phyloP scores from a whole-genome alignment of 2,329 filamentous ascomycete genomes.

The Zasmidium angulare region DNA sequence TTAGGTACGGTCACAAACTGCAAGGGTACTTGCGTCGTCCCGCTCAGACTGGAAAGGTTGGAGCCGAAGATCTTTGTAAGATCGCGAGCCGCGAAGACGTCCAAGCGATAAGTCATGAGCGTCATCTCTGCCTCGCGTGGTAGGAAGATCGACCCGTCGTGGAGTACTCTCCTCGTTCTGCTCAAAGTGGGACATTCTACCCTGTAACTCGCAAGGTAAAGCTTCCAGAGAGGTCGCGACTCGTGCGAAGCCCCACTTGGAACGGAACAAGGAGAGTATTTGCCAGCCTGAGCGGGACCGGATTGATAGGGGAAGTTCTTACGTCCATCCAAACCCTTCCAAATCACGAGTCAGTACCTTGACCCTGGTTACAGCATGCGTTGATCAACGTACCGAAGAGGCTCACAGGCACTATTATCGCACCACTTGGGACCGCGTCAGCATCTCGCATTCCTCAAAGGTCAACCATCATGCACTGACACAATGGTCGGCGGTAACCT shows the following conservation, averaged over 20 bases:
- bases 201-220: no score
- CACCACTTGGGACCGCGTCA: conserved; percentile 51
- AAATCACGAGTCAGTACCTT: neutral
- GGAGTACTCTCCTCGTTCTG: neutral
- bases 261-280: no score
- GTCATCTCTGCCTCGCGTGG: neutral
- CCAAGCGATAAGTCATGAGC: neutral
- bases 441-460: conserved; percentile 8
- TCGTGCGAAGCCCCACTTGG: no score
- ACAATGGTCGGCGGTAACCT: conserved; percentile 66
- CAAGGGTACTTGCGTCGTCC: neutral
- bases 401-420: conserved; percentile 73
- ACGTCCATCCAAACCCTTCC: conserved; percentile 24
- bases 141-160: neutral
- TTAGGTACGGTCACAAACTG: conserved; percentile 1
- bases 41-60: neutral
- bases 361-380: neutral
- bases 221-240: no score
- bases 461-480: conserved; percentile 20
- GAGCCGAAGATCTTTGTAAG: neutral
- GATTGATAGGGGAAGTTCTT: conserved; percentile 7
- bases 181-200: no score
- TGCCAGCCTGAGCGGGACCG: neutral
- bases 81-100: neutral
- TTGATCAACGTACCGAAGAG: conserved; percentile 64